Conservation (phyloP, 78 protist genomes). For the Polysphondylium violaceum region DNA sequence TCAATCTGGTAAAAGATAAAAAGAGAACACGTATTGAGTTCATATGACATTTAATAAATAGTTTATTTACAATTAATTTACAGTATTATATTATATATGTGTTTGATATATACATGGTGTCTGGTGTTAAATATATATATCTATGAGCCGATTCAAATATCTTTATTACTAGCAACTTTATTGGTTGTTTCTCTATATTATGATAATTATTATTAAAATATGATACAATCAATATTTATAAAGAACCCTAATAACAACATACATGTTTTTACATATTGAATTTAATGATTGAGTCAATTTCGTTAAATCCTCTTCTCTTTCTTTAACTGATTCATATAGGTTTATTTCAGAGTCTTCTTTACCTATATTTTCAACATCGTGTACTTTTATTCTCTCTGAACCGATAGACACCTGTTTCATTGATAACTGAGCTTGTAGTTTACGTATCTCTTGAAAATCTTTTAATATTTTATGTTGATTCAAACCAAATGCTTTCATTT, state of each 20-base stretch:
- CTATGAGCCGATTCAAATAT: too few relatives aligned
- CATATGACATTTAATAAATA: too few relatives aligned
- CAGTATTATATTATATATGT: too few relatives aligned
- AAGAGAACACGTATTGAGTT: too few relatives aligned
- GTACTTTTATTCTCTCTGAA: constrained; percentile 66
- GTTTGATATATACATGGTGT: too few relatives aligned
- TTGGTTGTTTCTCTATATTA: too few relatives aligned
- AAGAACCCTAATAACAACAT: not conserved
- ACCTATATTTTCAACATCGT: constrained; percentile 59
- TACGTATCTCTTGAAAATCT: constrained; percentile 73
- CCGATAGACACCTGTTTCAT: constrained; percentile 76
- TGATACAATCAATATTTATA: not conserved
- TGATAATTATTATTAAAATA: not conserved
- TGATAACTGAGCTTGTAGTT: constrained; percentile 70
- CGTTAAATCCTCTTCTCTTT: constrained; percentile 66
- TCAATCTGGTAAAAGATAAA: too few relatives aligned
- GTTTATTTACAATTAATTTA: too few relatives aligned
- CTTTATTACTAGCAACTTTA: too few relatives aligned
- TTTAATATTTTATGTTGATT: constrained; percentile 68
- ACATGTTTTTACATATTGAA: constrained; percentile 70
- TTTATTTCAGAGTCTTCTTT: constrained; percentile 50
- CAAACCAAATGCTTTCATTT: constrained; percentile 71
- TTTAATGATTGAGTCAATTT: constrained; percentile 35
- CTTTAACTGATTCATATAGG: constrained; percentile 57
- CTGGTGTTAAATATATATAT: too few relatives aligned